Conservation (phyloP, 2,329 filamentous ascomycete genomes). For the Lachnellula cervina region DNA sequence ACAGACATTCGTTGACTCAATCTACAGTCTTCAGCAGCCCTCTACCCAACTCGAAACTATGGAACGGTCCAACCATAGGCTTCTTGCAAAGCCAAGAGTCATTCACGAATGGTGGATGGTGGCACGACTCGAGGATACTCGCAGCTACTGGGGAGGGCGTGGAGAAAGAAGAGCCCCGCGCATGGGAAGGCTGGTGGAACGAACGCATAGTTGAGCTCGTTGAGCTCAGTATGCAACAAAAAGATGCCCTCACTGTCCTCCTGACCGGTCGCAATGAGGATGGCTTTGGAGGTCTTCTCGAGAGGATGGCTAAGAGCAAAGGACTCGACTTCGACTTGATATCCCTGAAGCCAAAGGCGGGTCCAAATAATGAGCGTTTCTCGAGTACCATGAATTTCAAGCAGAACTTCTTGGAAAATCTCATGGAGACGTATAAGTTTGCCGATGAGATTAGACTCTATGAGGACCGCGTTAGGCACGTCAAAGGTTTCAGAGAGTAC, state of each 20-base stretch:
- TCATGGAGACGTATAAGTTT: conserved; percentile 79
- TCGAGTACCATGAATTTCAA: conserved; percentile 87
- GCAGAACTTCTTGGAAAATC: conserved; percentile 71
- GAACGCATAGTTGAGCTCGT: conserved; percentile 82
- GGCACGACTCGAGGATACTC: conserved; percentile 87
- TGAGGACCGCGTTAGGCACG: conserved; percentile 62
- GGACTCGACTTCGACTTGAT: conserved; percentile 83
- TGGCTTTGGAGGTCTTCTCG: conserved; percentile 72
- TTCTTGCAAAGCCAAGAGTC: conserved; percentile 69
- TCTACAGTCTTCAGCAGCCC: conserved; percentile 79
- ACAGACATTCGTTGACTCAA: conserved; percentile 10
- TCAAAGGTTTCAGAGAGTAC: conserved; percentile 80
- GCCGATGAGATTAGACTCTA: conserved; percentile 79
- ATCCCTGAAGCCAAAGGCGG: conserved; percentile 77
- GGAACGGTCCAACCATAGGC: conserved; percentile 74
- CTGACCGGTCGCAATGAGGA: conserved; percentile 80
- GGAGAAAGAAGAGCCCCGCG: conserved; percentile 74
- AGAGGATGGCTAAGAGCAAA: conserved; percentile 73
- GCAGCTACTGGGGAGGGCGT: conserved; percentile 78
- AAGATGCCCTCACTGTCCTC: conserved; percentile 78
- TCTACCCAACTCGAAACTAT: conserved; percentile 81
- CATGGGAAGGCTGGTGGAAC: conserved; percentile 96
- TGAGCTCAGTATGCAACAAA: conserved; percentile 73
- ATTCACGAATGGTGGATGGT: conserved; percentile 87
- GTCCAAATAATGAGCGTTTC: conserved; percentile 76